A percentile compares a stretch with the other conserved stretches of the same genome.
Evolutionary conservation across 176 grass and related monocot species (phyloP).

Genomic region (Puya raimondii): DNA sequence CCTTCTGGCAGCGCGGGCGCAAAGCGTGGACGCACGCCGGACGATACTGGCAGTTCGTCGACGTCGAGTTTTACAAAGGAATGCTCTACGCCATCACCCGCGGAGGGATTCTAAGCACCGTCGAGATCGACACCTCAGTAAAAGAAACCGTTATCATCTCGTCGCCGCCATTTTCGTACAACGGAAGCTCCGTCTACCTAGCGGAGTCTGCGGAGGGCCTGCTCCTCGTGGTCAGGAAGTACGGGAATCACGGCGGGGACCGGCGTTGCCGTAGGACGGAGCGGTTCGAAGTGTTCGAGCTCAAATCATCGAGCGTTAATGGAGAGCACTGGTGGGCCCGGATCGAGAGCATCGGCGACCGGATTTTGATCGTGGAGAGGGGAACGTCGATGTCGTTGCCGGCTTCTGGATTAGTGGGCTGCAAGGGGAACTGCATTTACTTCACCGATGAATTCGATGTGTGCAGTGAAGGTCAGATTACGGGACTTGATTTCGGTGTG

Average conservation of each 20-base stretch:
- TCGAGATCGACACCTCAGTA: slow-evolving; percentile 7
- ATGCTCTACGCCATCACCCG: slow-evolving; percentile 25
- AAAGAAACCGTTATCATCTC: slow-evolving; percentile 16
- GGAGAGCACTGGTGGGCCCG: slow-evolving; percentile 10
- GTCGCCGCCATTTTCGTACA: slow-evolving; percentile 10
- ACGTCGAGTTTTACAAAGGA: slow-evolving; percentile 26
- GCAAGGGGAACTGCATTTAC: slow-evolving; percentile 17
- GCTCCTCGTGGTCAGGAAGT: slow-evolving; percentile 25
- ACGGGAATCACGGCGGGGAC: neutral
- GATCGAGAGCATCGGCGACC: slow-evolving; percentile 5
- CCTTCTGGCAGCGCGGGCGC: slow-evolving; percentile 15
- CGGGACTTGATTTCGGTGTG: neutral
- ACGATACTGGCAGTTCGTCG: slow-evolving; percentile 20
- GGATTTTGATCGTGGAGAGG: slow-evolving; percentile 16
- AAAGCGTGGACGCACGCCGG: slow-evolving; percentile 23
- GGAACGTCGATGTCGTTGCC: slow-evolving; percentile 17
- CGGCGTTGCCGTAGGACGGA: slow-evolving; percentile 2
- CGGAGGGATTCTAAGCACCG: slow-evolving; percentile 28
- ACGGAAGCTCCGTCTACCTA: slow-evolving; percentile 12
- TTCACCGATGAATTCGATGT: slow-evolving; percentile 17
- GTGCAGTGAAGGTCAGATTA: slow-evolving; percentile 2
- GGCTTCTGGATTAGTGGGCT: slow-evolving; percentile 16
- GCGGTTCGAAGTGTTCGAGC: slow-evolving; percentile 20
- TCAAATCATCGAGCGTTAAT: neutral
- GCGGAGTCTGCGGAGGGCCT: slow-evolving; percentile 9